phyloP scores from a whole-genome alignment of 2,329 filamentous ascomycete species.

The Monosporascus sp. region DNA sequence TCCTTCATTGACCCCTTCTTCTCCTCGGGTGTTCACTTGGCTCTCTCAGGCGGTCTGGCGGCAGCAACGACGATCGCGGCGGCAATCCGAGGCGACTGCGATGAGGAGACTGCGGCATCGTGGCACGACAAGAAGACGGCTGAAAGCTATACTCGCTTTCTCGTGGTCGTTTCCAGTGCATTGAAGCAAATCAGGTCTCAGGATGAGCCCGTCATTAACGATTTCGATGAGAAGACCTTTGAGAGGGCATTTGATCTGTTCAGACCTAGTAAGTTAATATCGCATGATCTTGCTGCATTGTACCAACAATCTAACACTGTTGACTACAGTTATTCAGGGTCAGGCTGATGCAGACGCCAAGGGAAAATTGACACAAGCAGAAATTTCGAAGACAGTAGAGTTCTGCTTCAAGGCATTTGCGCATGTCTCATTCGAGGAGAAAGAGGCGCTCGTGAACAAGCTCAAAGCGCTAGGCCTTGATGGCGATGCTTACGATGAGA shows the following conservation, averaged over 20 bases:
- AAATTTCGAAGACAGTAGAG: conserved; percentile 9
- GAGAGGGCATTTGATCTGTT: conserved; percentile 38
- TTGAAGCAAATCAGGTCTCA: conserved; percentile 35
- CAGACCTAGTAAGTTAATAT: conserved; percentile 29
- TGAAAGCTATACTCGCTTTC: conserved; percentile 43
- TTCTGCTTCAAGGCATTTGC: conserved; percentile 10
- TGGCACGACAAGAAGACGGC: conserved; percentile 41
- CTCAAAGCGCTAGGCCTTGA: conserved; percentile 5
- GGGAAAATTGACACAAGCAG: conserved; percentile 5
- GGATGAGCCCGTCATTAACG: conserved; percentile 34
- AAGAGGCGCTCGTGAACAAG: conserved; percentile 7
- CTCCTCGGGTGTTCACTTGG: conserved; percentile 44
- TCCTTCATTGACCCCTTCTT: conserved; percentile 47
- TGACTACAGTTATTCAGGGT: conserved; percentile 32
- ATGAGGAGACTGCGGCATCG: conserved; percentile 30
- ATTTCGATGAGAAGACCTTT: conserved; percentile 37
- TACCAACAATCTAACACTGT: not conserved
- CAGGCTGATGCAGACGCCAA: conserved; percentile 14
- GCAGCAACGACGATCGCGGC: conserved; percentile 41
- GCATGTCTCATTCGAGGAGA: conserved; percentile 6
- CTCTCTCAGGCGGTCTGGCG: conserved; percentile 36
- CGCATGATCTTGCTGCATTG: too few species aligned
- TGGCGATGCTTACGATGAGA: not conserved
- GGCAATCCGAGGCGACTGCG: conserved; percentile 30
- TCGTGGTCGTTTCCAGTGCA: conserved; percentile 32